These are phyloP conservation scores for Podospora pseudoanserina DNA, from an alignment of 495 filamentous ascomycete species.

Conservation along the genomic window DNA sequence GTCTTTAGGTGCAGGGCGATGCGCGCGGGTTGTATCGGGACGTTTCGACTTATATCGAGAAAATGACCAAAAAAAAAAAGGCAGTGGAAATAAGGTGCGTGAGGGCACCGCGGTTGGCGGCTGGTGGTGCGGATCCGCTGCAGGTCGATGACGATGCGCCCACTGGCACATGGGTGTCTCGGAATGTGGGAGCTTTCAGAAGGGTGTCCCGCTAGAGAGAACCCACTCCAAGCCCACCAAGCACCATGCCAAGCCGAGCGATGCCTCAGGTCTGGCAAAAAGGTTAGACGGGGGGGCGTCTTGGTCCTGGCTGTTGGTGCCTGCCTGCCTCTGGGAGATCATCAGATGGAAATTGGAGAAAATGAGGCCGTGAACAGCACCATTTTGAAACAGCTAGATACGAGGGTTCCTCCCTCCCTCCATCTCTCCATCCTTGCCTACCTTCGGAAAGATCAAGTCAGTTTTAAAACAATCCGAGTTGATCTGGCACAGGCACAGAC, in stretches of 20 bases:
- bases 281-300: background rate
- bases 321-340: no score
- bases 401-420: background rate
- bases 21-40: constrained; percentile 13
- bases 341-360: constrained; percentile 1
- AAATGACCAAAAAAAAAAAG: background rate
- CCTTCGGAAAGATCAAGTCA: background rate
- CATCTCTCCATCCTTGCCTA: no score
- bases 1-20: constrained; percentile 1
- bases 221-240: background rate
- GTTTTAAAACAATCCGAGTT: background rate
- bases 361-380: background rate
- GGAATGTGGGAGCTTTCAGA: constrained; percentile 31
- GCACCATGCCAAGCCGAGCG: background rate
- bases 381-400: background rate
- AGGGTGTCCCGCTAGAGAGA: background rate
- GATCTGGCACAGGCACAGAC: background rate
- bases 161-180: constrained; percentile 32
- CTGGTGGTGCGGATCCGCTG: constrained; percentile 34
- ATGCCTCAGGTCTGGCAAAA: background rate
- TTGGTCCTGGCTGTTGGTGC: background rate
- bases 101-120: constrained; percentile 24
- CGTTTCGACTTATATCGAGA: constrained; percentile 9
- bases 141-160: constrained; percentile 39
- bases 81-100: constrained; percentile 30